Evolutionary conservation across 169 alveolate genomes (phyloP).

Genomic region (Theileria equi): DNA sequence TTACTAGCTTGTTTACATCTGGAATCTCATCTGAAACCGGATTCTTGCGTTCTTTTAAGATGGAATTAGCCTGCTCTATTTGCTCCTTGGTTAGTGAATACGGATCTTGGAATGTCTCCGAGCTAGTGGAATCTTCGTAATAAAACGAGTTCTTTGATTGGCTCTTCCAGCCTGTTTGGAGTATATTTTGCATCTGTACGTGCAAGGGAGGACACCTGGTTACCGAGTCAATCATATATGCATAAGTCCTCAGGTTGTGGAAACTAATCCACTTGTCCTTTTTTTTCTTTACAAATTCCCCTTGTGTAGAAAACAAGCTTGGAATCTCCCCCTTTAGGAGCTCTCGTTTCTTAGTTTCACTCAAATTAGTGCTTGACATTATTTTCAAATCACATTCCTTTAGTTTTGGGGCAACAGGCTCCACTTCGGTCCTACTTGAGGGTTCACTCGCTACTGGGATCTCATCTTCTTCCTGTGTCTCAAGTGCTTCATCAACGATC

Average conservation of each 20-base stretch:
- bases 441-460: not conserved
- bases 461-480: not conserved
- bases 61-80: conserved; percentile 19
- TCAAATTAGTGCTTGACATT: conserved; percentile 7
- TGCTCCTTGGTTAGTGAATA: conserved; percentile 33
- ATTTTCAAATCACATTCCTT: conserved; percentile 31
- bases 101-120: conserved; percentile 7
- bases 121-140: conserved; percentile 5
- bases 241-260: conserved; percentile 46
- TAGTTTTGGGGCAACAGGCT: not conserved
- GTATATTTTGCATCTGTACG: conserved; percentile 29
- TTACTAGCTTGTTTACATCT: conserved; percentile 13
- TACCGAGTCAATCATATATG: conserved; percentile 55
- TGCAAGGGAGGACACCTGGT: conserved; percentile 61
- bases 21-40: conserved; percentile 9
- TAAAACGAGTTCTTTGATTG: not conserved
- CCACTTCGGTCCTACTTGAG: conserved; percentile 8
- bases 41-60: conserved; percentile 9
- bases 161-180: conserved; percentile 38
- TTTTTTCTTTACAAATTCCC: conserved; percentile 16
- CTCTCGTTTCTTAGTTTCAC: conserved; percentile 31
- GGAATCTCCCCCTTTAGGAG: conserved; percentile 44
- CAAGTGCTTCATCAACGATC: conserved; percentile 1
- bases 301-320: conserved; percentile 13
- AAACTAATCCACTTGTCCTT: conserved; percentile 56